These are phyloP conservation scores for Camelina neglecta DNA, from an alignment of 345 rosid species.

Conservation along the genomic window DNA sequence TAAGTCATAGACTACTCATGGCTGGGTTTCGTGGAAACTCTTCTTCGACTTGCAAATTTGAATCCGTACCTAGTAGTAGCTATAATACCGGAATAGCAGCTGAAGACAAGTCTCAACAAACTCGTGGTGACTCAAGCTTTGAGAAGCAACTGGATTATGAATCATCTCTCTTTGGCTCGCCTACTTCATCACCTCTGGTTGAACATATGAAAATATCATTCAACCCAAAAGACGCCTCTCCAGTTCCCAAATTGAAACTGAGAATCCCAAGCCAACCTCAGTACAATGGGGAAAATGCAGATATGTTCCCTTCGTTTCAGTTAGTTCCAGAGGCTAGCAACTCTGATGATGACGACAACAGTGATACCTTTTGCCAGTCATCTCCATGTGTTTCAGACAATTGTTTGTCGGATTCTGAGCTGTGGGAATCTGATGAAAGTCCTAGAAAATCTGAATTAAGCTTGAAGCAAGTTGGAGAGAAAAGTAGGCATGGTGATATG, in stretches of 20 bases:
- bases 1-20: conserved; percentile 68
- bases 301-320: conserved; percentile 81
- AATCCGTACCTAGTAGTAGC: conserved; percentile 50
- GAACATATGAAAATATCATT: conserved; percentile 94
- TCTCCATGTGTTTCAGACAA: conserved; percentile 80
- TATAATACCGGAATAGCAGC: conserved; percentile 40
- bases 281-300: conserved; percentile 42
- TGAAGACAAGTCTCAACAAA: conserved; percentile 37
- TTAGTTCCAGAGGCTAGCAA: conserved; percentile 66
- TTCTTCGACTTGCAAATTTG: conserved; percentile 52
- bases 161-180: conserved; percentile 52
- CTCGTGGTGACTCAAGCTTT: conserved; percentile 45
- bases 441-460: conserved; percentile 44
- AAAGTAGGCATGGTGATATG: conserved; percentile 36
- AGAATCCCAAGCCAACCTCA: conserved; percentile 63
- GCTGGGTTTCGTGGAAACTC: conserved; percentile 70
- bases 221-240: conserved; percentile 56
- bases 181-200: conserved; percentile 82
- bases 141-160: conserved; percentile 31
- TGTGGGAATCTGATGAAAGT: conserved; percentile 80
- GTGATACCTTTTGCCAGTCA: conserved; percentile 83
- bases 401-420: conserved; percentile 78
- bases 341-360: conserved; percentile 58
- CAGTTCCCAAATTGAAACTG: conserved; percentile 68
- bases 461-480: conserved; percentile 40